Percentiles rank a stretch among this genome's conserved stretches.
Conservation (phyloP, 2,329 filamentous ascomycete species). For the Trichoderma sp. region DNA sequence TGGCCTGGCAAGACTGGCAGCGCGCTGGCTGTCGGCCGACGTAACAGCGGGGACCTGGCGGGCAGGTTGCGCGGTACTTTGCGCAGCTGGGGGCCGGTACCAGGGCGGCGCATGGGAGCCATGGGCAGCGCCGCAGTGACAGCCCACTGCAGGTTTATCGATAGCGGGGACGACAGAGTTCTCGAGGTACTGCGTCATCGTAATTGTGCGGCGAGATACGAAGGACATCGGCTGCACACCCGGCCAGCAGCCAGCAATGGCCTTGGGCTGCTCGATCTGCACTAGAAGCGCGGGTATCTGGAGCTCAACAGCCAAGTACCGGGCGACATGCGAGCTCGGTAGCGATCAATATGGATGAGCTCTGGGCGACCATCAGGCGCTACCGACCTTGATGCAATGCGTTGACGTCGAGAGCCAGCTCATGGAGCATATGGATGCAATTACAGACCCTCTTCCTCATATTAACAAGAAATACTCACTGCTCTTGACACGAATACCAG, state of each 20-base stretch:
- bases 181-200: conserved; percentile 2
- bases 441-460: not conserved
- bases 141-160: conserved; percentile 20
- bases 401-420: too few species aligned
- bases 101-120: not conserved
- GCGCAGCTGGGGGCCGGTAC: conserved; percentile 7
- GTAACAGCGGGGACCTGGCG: conserved; percentile 28
- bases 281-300: conserved; percentile 23
- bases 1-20: conserved; percentile 16
- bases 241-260: not conserved
- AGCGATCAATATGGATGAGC: conserved; percentile 1
- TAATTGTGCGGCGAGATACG: not conserved
- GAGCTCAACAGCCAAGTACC: conserved; percentile 13
- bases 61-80: conserved; percentile 24
- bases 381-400: too few species aligned
- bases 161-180: not conserved
- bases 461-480: too few species aligned
- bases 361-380: not conserved
- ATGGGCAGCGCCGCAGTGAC: conserved; percentile 17
- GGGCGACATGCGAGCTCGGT: not conserved
- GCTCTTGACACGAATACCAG: too few species aligned
- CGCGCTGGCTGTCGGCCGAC: conserved; percentile 26
- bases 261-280: conserved; percentile 19
- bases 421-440: not conserved
- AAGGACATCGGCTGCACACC: not conserved